Percentiles rank a stretch among this genome's conserved stretches.
Conservation (phyloP, 352 stramenopile species). For the Globisporangium middletonii region DNA sequence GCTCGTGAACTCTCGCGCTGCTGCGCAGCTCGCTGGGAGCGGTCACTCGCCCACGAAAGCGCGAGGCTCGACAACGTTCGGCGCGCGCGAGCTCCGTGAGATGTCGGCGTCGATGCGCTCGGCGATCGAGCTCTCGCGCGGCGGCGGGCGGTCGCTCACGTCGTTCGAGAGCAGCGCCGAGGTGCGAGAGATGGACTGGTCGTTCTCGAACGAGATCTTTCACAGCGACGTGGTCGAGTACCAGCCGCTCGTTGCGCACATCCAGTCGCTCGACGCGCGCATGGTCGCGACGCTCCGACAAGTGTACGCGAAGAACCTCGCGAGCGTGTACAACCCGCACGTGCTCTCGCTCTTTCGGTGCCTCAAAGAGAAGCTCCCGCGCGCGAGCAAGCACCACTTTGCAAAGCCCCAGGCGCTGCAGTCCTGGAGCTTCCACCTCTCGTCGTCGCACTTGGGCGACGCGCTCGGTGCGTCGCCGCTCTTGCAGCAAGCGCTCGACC, state of each 20-base stretch:
- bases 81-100: conserved; percentile 22
- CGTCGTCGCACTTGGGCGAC: conserved; percentile 45
- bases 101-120: conserved; percentile 20
- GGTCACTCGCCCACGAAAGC: conserved; percentile 10
- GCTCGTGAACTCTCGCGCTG: conserved; percentile 15
- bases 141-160: conserved; percentile 25
- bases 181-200: conserved; percentile 53
- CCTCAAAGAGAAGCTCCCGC: conserved; percentile 54
- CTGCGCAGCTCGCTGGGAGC: no score
- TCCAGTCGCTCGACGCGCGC: conserved; percentile 39
- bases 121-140: conserved; percentile 17
- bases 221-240: conserved; percentile 41
- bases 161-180: conserved; percentile 28
- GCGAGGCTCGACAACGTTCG: neutral
- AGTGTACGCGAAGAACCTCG: conserved; percentile 49
- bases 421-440: conserved; percentile 60
- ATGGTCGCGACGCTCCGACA: conserved; percentile 28
- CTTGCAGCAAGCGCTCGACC: conserved; percentile 63
- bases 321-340: conserved; percentile 45
- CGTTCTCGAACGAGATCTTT: conserved; percentile 53
- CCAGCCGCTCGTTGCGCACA: conserved; percentile 28
- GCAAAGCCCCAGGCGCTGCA: conserved; percentile 52
- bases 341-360: conserved; percentile 51
- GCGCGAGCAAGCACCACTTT: conserved; percentile 41
- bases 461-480: conserved; percentile 48